phyloP scores from a whole-genome alignment of 1,284 basidiomycete genomes.

The Agaricales sp. region DNA sequence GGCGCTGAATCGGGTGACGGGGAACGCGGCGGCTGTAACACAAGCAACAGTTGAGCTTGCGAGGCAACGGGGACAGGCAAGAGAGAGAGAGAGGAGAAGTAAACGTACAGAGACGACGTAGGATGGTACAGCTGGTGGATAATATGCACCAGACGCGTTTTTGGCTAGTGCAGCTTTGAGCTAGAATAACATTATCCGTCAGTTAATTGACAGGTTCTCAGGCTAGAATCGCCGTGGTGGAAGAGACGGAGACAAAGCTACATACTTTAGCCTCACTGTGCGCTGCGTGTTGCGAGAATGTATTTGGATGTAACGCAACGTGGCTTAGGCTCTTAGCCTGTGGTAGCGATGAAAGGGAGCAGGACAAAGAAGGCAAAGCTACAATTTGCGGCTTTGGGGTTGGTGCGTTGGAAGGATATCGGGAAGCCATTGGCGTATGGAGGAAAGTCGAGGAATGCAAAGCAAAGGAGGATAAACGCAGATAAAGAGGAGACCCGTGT shows the following conservation, averaged over 20 bases:
- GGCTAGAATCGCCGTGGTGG: too few relatives aligned
- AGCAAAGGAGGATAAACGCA: too few relatives aligned
- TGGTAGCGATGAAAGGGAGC: background rate
- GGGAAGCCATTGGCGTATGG: background rate
- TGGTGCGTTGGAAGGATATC: background rate
- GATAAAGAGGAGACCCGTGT: too few relatives aligned
- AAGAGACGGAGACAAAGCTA: too few relatives aligned
- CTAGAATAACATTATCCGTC: background rate
- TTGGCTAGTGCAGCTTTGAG: background rate
- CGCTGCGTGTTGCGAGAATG: background rate
- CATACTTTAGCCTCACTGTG: background rate
- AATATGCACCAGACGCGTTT: background rate
- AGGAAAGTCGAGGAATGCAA: background rate
- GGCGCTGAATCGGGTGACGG: background rate
- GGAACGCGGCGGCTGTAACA: background rate
- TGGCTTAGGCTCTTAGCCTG: background rate
- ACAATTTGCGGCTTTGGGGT: background rate
- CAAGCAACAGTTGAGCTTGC: background rate
- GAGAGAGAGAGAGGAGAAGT: too few relatives aligned
- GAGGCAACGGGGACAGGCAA: too few relatives aligned
- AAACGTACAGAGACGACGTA: background rate
- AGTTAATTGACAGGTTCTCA: background rate
- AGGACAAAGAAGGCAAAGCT: background rate
- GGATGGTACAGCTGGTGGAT: background rate
- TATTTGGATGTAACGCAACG: background rate